These are phyloP conservation scores for Crataegus laevigata DNA, from an alignment of 306 rosid species.

Conservation along the genomic window DNA sequence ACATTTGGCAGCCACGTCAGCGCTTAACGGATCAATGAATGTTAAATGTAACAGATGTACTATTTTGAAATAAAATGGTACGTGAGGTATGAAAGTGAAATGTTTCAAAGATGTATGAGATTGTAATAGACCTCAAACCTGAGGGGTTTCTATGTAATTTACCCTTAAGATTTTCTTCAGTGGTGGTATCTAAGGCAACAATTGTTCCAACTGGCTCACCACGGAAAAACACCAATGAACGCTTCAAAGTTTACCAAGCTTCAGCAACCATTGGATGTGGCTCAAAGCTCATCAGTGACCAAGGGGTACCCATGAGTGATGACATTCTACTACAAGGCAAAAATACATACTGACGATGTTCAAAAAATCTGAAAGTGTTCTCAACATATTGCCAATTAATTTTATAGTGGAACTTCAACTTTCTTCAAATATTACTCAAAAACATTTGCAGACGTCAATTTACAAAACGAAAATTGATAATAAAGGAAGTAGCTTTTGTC, in stretches of 20 bases:
- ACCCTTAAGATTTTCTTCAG: no score
- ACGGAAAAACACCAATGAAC: conserved; percentile 68
- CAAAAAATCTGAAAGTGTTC: conserved; percentile 24
- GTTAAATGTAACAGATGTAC: no score
- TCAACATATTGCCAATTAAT: conserved; percentile 17
- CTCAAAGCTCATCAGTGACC: conserved; percentile 35
- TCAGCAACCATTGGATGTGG: conserved; percentile 50
- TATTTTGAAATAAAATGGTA: no score
- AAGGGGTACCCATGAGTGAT: conserved; percentile 26
- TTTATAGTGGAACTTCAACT: no score
- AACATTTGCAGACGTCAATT: not conserved
- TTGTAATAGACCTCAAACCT: no score
- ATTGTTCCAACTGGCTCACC: conserved; percentile 86
- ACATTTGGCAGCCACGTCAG: no score
- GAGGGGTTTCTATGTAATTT: no score
- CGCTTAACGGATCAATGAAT: no score
- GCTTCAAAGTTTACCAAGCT: conserved; percentile 79
- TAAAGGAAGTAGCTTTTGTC: not conserved
- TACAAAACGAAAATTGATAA: not conserved
- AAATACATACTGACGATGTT: conserved; percentile 26
- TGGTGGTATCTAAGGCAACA: conserved; percentile 69
- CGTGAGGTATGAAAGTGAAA: no score
- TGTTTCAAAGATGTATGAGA: no score
- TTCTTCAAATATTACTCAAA: not conserved
- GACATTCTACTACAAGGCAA: conserved; percentile 51